A percentile compares a stretch with the other conserved stretches of the same genome.
phyloP scores from a whole-genome alignment of 192 early-diverging fungal species.

The Backusella circina region DNA sequence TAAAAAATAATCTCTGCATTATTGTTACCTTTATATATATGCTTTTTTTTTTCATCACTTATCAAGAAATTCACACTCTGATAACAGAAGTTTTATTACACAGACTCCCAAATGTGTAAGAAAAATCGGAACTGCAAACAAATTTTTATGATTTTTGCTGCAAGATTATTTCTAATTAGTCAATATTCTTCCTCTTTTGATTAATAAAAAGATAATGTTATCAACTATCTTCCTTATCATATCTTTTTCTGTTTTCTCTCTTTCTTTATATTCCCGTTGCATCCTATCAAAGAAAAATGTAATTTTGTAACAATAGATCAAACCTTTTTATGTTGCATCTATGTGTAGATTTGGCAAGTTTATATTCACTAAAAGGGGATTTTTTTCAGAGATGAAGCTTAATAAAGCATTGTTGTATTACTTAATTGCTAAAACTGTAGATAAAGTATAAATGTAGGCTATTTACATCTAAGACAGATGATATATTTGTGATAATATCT shows the following conservation, averaged over 20 bases:
- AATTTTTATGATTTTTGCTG: background rate
- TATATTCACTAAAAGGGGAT: background rate
- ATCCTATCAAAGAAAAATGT: background rate
- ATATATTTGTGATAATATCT: background rate
- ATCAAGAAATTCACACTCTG: background rate
- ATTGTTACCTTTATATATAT: background rate
- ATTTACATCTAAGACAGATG: background rate
- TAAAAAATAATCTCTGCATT: background rate
- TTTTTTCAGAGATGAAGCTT: background rate
- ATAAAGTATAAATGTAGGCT: background rate
- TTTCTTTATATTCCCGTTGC: background rate
- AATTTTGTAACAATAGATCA: background rate
- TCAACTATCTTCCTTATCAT: constrained; percentile 9
- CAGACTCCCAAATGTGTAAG: background rate
- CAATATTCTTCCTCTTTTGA: background rate
- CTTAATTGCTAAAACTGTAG: background rate
- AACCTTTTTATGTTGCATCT: background rate
- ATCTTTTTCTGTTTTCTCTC: background rate
- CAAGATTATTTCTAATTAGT: background rate
- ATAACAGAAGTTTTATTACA: background rate
- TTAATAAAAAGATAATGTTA: constrained; percentile 6
- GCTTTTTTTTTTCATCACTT: background rate
- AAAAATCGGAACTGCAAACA: background rate
- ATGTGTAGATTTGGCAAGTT: background rate
- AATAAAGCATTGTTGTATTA: background rate